phyloP scores from a whole-genome alignment of 805 yeast species.

The Teunomyces atbi region DNA sequence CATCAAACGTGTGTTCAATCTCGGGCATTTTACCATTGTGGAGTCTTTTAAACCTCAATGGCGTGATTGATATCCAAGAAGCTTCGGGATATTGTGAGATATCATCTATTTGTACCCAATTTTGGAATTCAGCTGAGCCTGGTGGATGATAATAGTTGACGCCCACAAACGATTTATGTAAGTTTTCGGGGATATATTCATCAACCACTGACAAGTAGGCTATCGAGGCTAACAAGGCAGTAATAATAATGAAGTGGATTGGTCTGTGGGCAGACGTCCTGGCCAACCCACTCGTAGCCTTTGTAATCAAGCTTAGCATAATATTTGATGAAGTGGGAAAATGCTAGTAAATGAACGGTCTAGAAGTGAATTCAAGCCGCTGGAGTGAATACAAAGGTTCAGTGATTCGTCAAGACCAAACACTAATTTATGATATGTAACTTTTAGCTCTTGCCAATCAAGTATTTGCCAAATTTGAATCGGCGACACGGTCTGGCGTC shows the following conservation, averaged over 20 bases:
- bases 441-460: slow-evolving; percentile 3
- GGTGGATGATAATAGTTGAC: slow-evolving; percentile 37
- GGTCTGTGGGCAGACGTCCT: slow-evolving; percentile 74
- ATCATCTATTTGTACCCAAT: slow-evolving; percentile 53
- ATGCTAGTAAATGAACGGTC: neutral
- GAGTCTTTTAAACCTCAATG: slow-evolving; percentile 54
- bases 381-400: neutral
- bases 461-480: slow-evolving; percentile 1
- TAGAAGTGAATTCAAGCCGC: neutral
- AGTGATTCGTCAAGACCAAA: neutral
- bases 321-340: neutral
- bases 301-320: slow-evolving; percentile 32
- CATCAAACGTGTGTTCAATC: slow-evolving; percentile 36
- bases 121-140: slow-evolving; percentile 28
- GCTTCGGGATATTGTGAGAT: slow-evolving; percentile 39
- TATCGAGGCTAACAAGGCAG: slow-evolving; percentile 72
- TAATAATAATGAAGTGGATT: slow-evolving; percentile 74
- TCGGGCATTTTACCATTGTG: slow-evolving; percentile 42
- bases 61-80: slow-evolving; percentile 49
- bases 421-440: neutral
- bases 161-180: slow-evolving; percentile 25
- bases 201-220: slow-evolving; percentile 76
- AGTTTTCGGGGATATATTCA: slow-evolving; percentile 52
- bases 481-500: slow-evolving; percentile 1
- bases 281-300: slow-evolving; percentile 44